Conservation (phyloP, 2,329 filamentous ascomycete genomes). For the Ceratocystis papillata region DNA sequence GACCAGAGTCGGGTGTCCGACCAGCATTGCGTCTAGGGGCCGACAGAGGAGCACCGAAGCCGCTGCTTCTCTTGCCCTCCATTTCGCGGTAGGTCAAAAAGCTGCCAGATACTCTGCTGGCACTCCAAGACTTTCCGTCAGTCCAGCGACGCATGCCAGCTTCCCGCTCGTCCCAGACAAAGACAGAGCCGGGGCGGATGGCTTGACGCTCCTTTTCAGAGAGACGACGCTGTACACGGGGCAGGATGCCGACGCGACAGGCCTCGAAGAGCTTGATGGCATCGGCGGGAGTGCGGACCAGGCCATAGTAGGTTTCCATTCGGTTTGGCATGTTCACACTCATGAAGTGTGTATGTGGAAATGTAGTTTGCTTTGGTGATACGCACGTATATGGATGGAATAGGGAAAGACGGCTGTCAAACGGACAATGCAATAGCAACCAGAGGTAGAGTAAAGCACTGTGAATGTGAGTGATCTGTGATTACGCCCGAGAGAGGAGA, state of each 20-base stretch:
- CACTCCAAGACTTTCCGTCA: constrained; percentile 97
- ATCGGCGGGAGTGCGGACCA: constrained; percentile 89
- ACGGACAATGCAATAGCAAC: not conserved
- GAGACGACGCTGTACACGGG: constrained; percentile 79
- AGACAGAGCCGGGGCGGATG: constrained; percentile 92
- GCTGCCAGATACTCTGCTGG: constrained; percentile 90
- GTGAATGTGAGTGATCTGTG: not conserved
- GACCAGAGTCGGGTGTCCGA: constrained; percentile 74
- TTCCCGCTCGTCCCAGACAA: constrained; percentile 99
- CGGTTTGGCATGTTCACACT: constrained; percentile 28
- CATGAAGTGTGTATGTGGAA: not conserved
- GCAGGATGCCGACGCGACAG: constrained; percentile 77
- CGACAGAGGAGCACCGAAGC: constrained; percentile 45
- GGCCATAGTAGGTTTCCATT: constrained; percentile 96
- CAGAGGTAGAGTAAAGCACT: not conserved
- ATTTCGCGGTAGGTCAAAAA: constrained; percentile 97
- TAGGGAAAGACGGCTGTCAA: not conserved
- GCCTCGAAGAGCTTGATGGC: constrained; percentile 98
- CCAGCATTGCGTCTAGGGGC: constrained; percentile 44
- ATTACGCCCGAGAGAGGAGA: not conserved
- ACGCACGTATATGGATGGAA: not conserved
- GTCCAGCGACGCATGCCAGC: constrained; percentile 98
- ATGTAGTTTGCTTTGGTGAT: not conserved
- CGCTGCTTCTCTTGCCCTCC: constrained; percentile 90
- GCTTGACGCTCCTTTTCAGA: constrained; percentile 96